Conservation (phyloP, 768 basidiomycete genomes). For the Boletus subparvulus region DNA sequence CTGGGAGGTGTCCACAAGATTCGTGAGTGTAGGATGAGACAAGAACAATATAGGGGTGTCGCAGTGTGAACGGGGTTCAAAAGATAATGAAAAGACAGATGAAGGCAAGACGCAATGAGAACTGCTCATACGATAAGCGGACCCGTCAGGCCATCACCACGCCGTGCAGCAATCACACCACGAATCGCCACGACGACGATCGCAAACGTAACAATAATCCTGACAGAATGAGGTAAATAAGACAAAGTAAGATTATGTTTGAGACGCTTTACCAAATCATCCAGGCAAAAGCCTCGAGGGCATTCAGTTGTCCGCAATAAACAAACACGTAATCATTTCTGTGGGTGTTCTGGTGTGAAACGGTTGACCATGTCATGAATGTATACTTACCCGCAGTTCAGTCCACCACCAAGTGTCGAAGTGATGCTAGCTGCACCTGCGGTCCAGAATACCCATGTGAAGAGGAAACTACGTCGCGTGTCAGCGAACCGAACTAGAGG, state of each 20-base stretch:
- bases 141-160: constrained; percentile 68
- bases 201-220: constrained; percentile 64
- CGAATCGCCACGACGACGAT: constrained; percentile 59
- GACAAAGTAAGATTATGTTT: not conserved
- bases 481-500: constrained; percentile 1
- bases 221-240: constrained; percentile 25
- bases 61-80: constrained; percentile 6
- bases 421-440: constrained; percentile 74
- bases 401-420: constrained; percentile 59
- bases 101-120: not conserved
- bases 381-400: constrained; percentile 62
- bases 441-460: constrained; percentile 81
- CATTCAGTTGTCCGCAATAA: constrained; percentile 78
- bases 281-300: constrained; percentile 76
- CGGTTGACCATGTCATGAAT: not conserved
- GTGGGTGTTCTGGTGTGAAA: not conserved
- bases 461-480: constrained; percentile 44
- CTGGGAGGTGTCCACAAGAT: constrained; percentile 10
- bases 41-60: constrained; percentile 13
- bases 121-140: constrained; percentile 41
- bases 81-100: constrained; percentile 10
- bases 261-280: constrained; percentile 51
- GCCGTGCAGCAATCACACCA: constrained; percentile 55
- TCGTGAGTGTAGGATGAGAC: not conserved
- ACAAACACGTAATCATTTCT: constrained; percentile 45